Evolutionary conservation across 345 rosid genomes (phyloP), one percentile per base, ranked within the genome.

Genomic region (Brassica cretica): DNA sequence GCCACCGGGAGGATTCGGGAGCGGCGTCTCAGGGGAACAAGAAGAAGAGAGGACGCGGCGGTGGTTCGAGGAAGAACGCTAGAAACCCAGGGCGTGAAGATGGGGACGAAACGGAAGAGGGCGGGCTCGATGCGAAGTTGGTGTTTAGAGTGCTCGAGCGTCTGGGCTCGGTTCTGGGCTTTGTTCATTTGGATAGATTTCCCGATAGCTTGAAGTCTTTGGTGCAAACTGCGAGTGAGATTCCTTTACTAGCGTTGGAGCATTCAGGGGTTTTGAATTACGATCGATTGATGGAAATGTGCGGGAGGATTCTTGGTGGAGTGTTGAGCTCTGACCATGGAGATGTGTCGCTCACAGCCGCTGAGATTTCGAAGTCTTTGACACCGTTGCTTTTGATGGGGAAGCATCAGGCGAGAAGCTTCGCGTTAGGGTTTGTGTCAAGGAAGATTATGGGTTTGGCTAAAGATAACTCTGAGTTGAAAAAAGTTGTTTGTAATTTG

Each of bases 101-200:
- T 46, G 80, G 77, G 6, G 84, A 77, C 0, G 87, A 35, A 21
- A n/a, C 65, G 1, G 84, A 74, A 68, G 87, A 81, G 66, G 69
- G 76, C 15, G 87, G 74, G 27, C 77, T 84, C 65, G 89, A 89
- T 75, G 65, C 63, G 25, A 88, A 76, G 56, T 18, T 83, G 73
- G 68, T 88, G 18, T 81, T 81, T 29, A 10, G 69, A 41, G 90
- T 89, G n/a, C 71, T 78, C 5, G 91, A 89, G 72, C 78, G 56
- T 68, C 80, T 92, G 72, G 88, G 75, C 16, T 80, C 78, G 6
- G 97, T 86, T 46, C 72, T 88, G 81, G 83, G 83, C 73, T 84
- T 89, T 81, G 84, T 94, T 84, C 94, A 91, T 71, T 82, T 92
- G 77, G 86, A 89, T 63, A 84, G 97, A 72, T 94, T 92, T 78